phyloP scores from a whole-genome alignment of 2,329 filamentous ascomycete species.

The Pseudovirgaria hyperparasitica region DNA sequence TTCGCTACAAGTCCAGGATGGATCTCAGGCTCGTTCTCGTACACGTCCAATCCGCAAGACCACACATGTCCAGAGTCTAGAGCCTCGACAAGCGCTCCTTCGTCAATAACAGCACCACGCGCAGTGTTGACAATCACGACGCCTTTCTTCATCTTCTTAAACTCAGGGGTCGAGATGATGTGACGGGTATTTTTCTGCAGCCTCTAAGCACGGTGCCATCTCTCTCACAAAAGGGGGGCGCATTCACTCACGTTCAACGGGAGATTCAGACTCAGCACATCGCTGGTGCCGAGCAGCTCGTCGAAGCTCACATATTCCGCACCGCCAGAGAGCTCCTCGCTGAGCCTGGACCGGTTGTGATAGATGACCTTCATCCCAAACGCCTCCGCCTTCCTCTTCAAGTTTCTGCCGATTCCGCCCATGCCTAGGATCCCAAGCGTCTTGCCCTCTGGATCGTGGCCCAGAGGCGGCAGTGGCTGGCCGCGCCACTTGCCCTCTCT shows the following conservation, averaged over 20 bases:
- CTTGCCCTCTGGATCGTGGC: slow-evolving; percentile 70
- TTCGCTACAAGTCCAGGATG: slow-evolving; percentile 62
- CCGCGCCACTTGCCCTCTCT: slow-evolving; percentile 59
- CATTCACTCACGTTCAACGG: slow-evolving; percentile 58
- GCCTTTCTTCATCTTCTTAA: slow-evolving; percentile 65
- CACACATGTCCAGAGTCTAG: slow-evolving; percentile 57
- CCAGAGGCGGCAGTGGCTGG: slow-evolving; percentile 39
- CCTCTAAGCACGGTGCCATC: slow-evolving; percentile 2
- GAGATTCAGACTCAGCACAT: slow-evolving; percentile 69
- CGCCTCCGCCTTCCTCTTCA: slow-evolving; percentile 59
- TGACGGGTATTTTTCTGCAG: slow-evolving; percentile 54
- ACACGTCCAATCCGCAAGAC: slow-evolving; percentile 67
- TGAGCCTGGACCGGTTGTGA: slow-evolving; percentile 54
- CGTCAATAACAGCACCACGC: slow-evolving; percentile 70
- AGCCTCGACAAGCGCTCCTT: slow-evolving; percentile 63
- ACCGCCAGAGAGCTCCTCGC: slow-evolving; percentile 39
- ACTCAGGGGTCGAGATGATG: slow-evolving; percentile 59
- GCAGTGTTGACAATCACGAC: slow-evolving; percentile 74
- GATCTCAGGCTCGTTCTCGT: slow-evolving; percentile 65
- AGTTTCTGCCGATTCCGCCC: slow-evolving; percentile 71
- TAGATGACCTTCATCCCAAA: slow-evolving; percentile 70
- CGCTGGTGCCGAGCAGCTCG: slow-evolving; percentile 53
- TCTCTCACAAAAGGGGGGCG: slow-evolving; percentile 1
- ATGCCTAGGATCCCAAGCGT: slow-evolving; percentile 71
- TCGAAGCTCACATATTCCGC: slow-evolving; percentile 63